Conservation (phyloP, 805 yeast species). For the Ogataea chonburiensis region DNA sequence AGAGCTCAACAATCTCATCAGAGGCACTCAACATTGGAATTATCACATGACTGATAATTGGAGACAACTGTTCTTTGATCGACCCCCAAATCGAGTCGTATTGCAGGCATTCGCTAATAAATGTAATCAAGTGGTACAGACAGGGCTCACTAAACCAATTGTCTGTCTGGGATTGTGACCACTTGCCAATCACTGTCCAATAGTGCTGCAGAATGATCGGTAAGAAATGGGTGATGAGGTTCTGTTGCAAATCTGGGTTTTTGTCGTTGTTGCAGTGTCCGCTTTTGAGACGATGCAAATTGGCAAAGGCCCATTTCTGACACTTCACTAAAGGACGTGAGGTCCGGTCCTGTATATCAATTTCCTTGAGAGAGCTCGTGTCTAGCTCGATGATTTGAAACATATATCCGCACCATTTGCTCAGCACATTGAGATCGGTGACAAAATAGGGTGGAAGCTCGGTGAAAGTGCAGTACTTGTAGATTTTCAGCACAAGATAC, state of each 20-base stretch:
- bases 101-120: slow-evolving; percentile 55
- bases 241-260: slow-evolving; percentile 20
- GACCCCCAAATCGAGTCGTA: slow-evolving; percentile 59
- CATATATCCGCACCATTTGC: slow-evolving; percentile 71
- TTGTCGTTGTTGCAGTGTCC: slow-evolving; percentile 45
- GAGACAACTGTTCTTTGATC: slow-evolving; percentile 62
- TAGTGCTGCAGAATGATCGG: slow-evolving; percentile 67
- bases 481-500: slow-evolving; percentile 68
- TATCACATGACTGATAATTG: slow-evolving; percentile 66
- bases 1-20: slow-evolving; percentile 64
- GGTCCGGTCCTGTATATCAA: slow-evolving; percentile 46
- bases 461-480: slow-evolving; percentile 71
- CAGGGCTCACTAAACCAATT: slow-evolving; percentile 67
- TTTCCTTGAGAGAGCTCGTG: slow-evolving; percentile 39
- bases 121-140: slow-evolving; percentile 60
- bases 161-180: slow-evolving; percentile 49
- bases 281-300: slow-evolving; percentile 62
- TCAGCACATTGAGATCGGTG: slow-evolving; percentile 47
- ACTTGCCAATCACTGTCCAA: slow-evolving; percentile 60
- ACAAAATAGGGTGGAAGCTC: slow-evolving; percentile 64
- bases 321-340: slow-evolving; percentile 58
- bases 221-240: slow-evolving; percentile 55
- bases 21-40: slow-evolving; percentile 74
- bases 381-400: slow-evolving; percentile 56
- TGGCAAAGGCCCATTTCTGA: slow-evolving; percentile 85